Base-by-base conservation (phyloP, 495 filamentous ascomycete genomes). In the Neurospora sp. region DNA sequence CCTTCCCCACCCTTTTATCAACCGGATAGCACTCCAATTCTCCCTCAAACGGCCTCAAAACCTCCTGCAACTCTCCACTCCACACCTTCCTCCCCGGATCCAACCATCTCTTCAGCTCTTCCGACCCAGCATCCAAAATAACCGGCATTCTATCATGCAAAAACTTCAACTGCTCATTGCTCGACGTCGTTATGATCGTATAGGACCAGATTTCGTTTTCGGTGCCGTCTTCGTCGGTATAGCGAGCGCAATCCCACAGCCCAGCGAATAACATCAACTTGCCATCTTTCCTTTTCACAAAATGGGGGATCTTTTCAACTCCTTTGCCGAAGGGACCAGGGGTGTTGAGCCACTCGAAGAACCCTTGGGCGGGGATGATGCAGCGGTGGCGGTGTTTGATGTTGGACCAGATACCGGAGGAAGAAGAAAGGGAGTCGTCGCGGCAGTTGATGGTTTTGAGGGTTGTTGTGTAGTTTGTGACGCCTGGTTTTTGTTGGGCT, bases 71-170 rank as follows among this genome's bases (percentile, higher is more conserved):
- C 28, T 95, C 92, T 70, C 86, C 87, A 24, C 87, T 90, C 95
- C 95, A 98, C 69, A 88, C 88, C 9, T 83, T 83, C 40, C 88
- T 86, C 2, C 76, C 83, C 3, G 93, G 93, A 79, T 96, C 92
- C 69, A 98, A 84, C 96, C 96, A 99, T 4, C 78, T 88, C 28
- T 82, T 86, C 75, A 97, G 83, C n/a, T 85, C 88, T 13, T 92
- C 89, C 1, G 89, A 91, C 8, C 89, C 90, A 38, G 91, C 88
- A 1, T 97, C 92, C 5, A 99, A 77, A 21, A 99, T 94, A 0
- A 96, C 96, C 0, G 96, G 96, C 96, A 99, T 99, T 21, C 96
- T 89, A 72, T 97, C 92, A 75, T 99, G 96, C 36, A 99, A 82
- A 75, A 97, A 98, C 24, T 85, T 88, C 28, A 98, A 80, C 77